Evolutionary conservation across 1,284 basidiomycete species (phyloP).

Genomic region (Puccinia triticina): DNA sequence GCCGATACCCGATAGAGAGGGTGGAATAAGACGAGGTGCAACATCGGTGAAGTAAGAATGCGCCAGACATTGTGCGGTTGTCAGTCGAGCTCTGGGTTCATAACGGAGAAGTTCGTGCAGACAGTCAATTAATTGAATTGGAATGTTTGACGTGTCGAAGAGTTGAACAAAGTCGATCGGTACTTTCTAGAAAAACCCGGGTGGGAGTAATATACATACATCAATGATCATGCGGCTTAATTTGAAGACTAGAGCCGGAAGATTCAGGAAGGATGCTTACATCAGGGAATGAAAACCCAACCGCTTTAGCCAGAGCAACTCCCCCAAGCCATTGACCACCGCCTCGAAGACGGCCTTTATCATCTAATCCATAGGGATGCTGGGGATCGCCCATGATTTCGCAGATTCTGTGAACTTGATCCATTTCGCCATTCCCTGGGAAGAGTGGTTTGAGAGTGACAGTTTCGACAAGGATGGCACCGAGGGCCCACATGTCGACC

Average conservation of each 20-base stretch:
- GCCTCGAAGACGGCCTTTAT: conserved; percentile 71
- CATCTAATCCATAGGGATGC: conserved; percentile 77
- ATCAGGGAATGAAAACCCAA: conserved; percentile 89
- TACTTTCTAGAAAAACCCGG: conserved; percentile 65
- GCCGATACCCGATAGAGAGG: conserved; percentile 53
- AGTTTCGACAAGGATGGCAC: conserved; percentile 95
- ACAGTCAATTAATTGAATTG: conserved; percentile 81
- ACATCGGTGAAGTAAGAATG: conserved; percentile 80
- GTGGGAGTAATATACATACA: not conserved
- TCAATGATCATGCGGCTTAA: not conserved
- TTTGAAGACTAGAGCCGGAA: not conserved
- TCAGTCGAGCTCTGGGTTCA: conserved; percentile 82
- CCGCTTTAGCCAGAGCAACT: conserved; percentile 78
- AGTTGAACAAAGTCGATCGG: conserved; percentile 76
- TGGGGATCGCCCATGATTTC: conserved; percentile 90
- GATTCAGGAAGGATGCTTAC: conserved; percentile 63
- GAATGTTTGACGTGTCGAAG: conserved; percentile 74
- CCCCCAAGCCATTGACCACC: conserved; percentile 87
- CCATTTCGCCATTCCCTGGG: conserved; percentile 92
- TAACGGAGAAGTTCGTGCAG: conserved; percentile 89
- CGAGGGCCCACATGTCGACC: conserved; percentile 99
- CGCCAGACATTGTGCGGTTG: conserved; percentile 80
- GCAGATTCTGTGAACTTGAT: conserved; percentile 88
- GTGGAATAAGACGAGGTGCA: conserved; percentile 63
- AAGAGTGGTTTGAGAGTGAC: conserved; percentile 94